Percentiles rank a stretch among this genome's conserved stretches.
Evolutionary conservation across 225 moss, liverwort and hornwort genomes (phyloP).

Genomic region (Thuidium tamariscinum): DNA sequence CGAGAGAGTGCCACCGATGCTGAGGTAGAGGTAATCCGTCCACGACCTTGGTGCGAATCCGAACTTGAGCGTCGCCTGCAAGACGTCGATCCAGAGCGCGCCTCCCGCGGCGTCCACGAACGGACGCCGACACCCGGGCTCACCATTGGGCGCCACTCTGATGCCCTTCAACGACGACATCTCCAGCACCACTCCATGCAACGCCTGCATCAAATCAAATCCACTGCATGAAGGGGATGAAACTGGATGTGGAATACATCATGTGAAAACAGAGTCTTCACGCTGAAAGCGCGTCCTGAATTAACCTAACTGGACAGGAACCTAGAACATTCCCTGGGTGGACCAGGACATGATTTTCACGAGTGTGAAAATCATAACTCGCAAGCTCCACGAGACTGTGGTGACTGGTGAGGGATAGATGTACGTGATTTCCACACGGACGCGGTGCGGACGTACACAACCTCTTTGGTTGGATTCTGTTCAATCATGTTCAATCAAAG

Average conservation of each 20-base stretch:
- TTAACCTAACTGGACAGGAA: not conserved
- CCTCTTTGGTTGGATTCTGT: not conserved
- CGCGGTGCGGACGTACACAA: not conserved
- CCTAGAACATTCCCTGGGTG: not conserved
- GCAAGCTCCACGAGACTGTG: not conserved
- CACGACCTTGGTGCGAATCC: slow-evolving; percentile 63
- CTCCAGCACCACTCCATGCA: slow-evolving; percentile 62
- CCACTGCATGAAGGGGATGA: not conserved
- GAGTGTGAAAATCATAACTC: not conserved
- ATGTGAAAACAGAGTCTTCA: not conserved
- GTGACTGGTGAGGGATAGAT: not conserved
- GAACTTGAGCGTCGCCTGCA: slow-evolving; percentile 33
- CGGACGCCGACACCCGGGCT: slow-evolving; percentile 17
- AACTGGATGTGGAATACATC: not conserved
- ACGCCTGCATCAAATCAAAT: slow-evolving; percentile 14
- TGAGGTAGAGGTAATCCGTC: slow-evolving; percentile 79
- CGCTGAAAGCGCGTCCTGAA: not conserved
- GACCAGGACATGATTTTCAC: not conserved
- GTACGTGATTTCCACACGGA: not conserved
- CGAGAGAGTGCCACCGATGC: slow-evolving; percentile 88
- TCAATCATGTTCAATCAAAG: not conserved
- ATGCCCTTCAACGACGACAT: slow-evolving; percentile 66
- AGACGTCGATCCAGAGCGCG: slow-evolving; percentile 76
- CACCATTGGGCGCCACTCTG: slow-evolving; percentile 18
- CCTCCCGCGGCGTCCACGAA: slow-evolving; percentile 71